Base-by-base conservation (phyloP, 1,139 yeast genomes). In the Suhomyces panamericanus region DNA sequence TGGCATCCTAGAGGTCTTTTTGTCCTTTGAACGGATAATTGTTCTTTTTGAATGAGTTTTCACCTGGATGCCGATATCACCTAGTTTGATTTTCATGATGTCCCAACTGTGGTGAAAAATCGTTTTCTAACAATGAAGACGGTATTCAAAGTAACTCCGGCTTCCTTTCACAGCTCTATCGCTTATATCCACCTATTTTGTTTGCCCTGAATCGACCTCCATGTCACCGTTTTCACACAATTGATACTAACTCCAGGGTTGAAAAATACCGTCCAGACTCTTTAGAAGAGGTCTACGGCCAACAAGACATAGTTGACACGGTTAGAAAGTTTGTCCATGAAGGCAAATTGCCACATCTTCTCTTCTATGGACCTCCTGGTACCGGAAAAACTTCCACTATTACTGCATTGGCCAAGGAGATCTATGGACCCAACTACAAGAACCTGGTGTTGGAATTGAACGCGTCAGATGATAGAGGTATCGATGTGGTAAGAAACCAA, bases 341-440 rank as follows among this genome's bases (percentile, higher is more conserved):
- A 49, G 93, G 95, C 11, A 80, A 81, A 56, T 73, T 93, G 41
- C 99, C 99, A 2, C 98, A 91, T 66, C 67, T 91, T 50, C 69
- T 91, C 39, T 91, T 93, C 64, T 91, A 93, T 63, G 99, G 99
- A 0, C 98, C 98, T 0, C 98, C 99, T 20, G 99, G 99, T 22
- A 91, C 97, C 0, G 99, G 99, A 52, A 93, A 93, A 63, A 93
- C 99, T 0, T 88, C 96, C 1, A 91, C 97, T 1, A 87, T 93
- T 49, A 78, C 87, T 30, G 98, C 98, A 0, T 69, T 93, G 48
- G 97, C 99, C 1, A 74, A 81, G 43, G 96, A 91, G 59, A 83
- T 93, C n/a, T 93, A 89, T 59, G 98, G 98, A 1, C 75, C 82
- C 35, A 84, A 83, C 58, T 89, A 87, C 66, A 79, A 77, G 56